phyloP scores from a whole-genome alignment of 2,329 filamentous ascomycete species.

The Fusarium hainanense region DNA sequence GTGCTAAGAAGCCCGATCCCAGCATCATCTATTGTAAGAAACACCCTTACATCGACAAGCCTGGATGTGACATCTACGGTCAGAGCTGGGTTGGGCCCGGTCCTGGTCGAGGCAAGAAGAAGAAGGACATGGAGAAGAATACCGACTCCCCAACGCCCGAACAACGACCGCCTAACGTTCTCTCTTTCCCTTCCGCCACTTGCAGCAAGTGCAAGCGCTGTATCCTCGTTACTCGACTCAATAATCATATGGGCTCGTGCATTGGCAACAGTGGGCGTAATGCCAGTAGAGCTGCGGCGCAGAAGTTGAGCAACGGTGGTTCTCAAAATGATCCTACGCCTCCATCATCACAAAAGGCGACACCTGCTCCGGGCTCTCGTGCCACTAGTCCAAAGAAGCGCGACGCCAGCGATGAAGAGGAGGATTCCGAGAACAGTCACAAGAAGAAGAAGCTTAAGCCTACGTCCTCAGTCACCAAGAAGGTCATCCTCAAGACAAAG shows the following conservation, averaged over 20 bases:
- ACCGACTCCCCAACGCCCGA: conserved; percentile 63
- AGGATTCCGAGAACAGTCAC: conserved; percentile 61
- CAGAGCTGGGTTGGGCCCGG: conserved; percentile 81
- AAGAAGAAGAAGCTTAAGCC: conserved; percentile 71
- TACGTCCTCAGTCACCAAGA: conserved; percentile 56
- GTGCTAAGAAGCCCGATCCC: conserved; percentile 73
- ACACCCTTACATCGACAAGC: conserved; percentile 79
- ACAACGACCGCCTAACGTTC: conserved; percentile 68
- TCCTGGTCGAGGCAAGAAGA: conserved; percentile 79
- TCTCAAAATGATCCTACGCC: conserved; percentile 68
- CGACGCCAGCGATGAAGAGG: conserved; percentile 67
- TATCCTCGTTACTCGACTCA: conserved; percentile 72
- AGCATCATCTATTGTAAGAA: conserved; percentile 81
- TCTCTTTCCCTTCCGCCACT: conserved; percentile 73
- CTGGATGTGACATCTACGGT: conserved; percentile 83
- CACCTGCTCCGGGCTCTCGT: conserved; percentile 65
- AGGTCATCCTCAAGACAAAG: conserved; percentile 67
- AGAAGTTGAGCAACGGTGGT: conserved; percentile 70
- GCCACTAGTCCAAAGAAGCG: conserved; percentile 67
- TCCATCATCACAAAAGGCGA: conserved; percentile 71
- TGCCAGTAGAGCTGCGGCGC: conserved; percentile 69
- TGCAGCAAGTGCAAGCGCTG: conserved; percentile 76
- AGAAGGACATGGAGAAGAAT: conserved; percentile 78
- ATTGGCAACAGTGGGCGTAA: conserved; percentile 74
- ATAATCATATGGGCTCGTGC: conserved; percentile 76